These are phyloP conservation scores for Fonsecaea pedrosoi DNA, from an alignment of 2,329 filamentous ascomycete genomes.

Conservation along the genomic window DNA sequence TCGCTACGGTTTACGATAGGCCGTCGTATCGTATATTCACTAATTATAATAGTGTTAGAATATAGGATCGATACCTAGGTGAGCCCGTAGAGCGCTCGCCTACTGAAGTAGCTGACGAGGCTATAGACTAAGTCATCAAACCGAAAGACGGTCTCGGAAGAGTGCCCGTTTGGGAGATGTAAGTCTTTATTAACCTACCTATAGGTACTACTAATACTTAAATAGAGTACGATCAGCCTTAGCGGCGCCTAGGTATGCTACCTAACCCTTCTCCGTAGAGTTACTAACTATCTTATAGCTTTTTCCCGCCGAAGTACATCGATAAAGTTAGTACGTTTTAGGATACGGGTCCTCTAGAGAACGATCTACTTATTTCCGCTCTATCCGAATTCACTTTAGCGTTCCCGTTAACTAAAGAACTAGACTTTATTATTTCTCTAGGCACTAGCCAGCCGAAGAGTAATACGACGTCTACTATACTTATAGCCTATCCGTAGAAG, in stretches of 20 bases:
- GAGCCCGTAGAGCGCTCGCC: background rate
- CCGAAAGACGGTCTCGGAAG: background rate
- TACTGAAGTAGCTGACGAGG: slow-evolving; percentile 1
- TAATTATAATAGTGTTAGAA: slow-evolving; percentile 3
- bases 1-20: slow-evolving; percentile 7
- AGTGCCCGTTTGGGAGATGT: slow-evolving; percentile 23
- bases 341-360: slow-evolving; percentile 41
- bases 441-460: background rate
- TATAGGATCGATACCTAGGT: no score
- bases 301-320: slow-evolving; percentile 35
- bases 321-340: slow-evolving; percentile 35
- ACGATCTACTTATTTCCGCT: slow-evolving; percentile 39
- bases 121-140: no score
- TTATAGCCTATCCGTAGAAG: background rate
- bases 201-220: background rate
- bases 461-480: background rate
- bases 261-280: no score
- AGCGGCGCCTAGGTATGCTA: slow-evolving; percentile 2
- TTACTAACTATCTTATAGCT: no score
- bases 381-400: slow-evolving; percentile 27
- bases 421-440: slow-evolving; percentile 1
- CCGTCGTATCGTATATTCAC: slow-evolving; percentile 17
- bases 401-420: slow-evolving; percentile 8
- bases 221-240: background rate
- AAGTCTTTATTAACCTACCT: background rate